Base-by-base conservation (phyloP, 805 yeast genomes). In the Candida mattraensis region DNA sequence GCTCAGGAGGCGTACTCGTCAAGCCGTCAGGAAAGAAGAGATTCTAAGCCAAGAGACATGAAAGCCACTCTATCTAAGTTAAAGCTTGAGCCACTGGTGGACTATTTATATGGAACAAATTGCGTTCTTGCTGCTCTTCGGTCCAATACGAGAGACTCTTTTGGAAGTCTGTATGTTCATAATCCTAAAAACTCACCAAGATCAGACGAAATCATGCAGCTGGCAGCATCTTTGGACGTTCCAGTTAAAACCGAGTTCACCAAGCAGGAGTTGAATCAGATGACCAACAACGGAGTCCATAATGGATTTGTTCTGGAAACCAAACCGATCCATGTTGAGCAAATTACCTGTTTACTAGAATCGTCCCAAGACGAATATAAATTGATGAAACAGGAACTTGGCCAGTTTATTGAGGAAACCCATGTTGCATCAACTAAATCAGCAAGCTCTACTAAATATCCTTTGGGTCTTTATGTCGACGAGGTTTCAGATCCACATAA, bases 401-500 rank as follows among this genome's bases (percentile, higher is more conserved):
- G 60, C 46, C 23, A 33, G 35, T n/a, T 17, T 5, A 12, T n/a
- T 4, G 28, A 28, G n/a, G 47, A 44, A 24, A 25, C 33, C 5
- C 37, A 28, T 12, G 33, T 35, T 18, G 41, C 29, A 30, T 13
- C 42, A 3, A 13, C 33, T 9, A 19, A 19, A 6, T 14, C 18
- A 9, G 11, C 33, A 18, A 26, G 22, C 26, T 41, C 41, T 15
- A 60, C 57, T 23, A 53, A 54, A 12, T 60, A 61, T 48, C 94
- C 96, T 3, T 50, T 88, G 12, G 96, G 87, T 0, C 47, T 87
- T 3, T 87, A 72, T 49, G 61, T 87, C 17, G 96, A 87, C 58
- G 87, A 84, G 40, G 70, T 88, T 28, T 76, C 85, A 10, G 96
- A 87, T 57, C 91, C 96, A 0, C 94, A 86, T 56, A 87, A 87